Evolutionary conservation across 495 filamentous ascomycete genomes (phyloP).

Genomic region (Penicillium turbatum): DNA sequence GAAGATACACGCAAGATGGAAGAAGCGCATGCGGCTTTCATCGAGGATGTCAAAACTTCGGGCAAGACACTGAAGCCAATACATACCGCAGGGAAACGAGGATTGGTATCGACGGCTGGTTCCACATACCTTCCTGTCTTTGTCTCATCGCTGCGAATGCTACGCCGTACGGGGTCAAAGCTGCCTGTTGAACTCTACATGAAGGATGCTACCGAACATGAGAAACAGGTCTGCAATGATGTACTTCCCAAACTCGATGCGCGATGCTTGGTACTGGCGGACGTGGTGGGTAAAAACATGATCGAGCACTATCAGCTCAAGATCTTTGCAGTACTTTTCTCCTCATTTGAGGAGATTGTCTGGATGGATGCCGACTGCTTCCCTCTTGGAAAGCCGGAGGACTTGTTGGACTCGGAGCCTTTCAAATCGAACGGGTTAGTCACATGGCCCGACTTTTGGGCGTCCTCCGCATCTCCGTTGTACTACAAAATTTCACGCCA

Average conservation of each 20-base stretch:
- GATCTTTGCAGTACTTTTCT: slow-evolving; percentile 56
- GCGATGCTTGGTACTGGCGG: slow-evolving; percentile 47
- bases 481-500: slow-evolving; percentile 54
- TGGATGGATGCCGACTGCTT: slow-evolving; percentile 61
- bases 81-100: slow-evolving; percentile 44
- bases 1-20: slow-evolving; percentile 33
- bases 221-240: slow-evolving; percentile 48
- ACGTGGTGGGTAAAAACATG: slow-evolving; percentile 37
- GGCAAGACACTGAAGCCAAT: slow-evolving; percentile 34
- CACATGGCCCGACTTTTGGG: slow-evolving; percentile 62
- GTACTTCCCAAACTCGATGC: slow-evolving; percentile 50
- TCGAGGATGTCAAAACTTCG: slow-evolving; percentile 31
- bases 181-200: slow-evolving; percentile 58
- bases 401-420: slow-evolving; percentile 47
- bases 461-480: slow-evolving; percentile 44
- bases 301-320: slow-evolving; percentile 56
- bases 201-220: slow-evolving; percentile 46
- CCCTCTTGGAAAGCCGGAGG: slow-evolving; percentile 48
- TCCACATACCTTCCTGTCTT: slow-evolving; percentile 44
- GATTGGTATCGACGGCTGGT: slow-evolving; percentile 52
- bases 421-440: slow-evolving; percentile 52
- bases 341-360: slow-evolving; percentile 55
- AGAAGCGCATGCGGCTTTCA: slow-evolving; percentile 41
- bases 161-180: slow-evolving; percentile 51
- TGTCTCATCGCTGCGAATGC: slow-evolving; percentile 52